Percentiles rank a stretch among this genome's conserved stretches.
These are phyloP conservation scores for Cordyceps farinosa DNA, from an alignment of 2,329 filamentous ascomycete species.

Conservation along the genomic window DNA sequence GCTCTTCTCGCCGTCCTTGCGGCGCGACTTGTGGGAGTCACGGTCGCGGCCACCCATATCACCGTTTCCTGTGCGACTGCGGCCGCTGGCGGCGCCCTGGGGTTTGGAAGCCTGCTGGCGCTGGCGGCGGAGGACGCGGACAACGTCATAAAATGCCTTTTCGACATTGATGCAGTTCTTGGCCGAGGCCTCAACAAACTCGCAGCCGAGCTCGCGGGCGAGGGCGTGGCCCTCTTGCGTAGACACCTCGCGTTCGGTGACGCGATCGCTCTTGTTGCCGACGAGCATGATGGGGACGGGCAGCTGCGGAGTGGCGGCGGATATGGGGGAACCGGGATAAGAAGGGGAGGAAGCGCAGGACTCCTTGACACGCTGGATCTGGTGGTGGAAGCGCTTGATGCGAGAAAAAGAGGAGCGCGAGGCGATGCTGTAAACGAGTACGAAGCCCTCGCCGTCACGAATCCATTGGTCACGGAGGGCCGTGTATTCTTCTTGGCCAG, in stretches of 20 bases:
- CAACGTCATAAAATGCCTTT: slow-evolving; percentile 97
- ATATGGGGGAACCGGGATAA: slow-evolving; percentile 70
- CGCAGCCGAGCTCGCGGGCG: slow-evolving; percentile 87
- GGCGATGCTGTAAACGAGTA: slow-evolving; percentile 97
- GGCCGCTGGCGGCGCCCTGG: slow-evolving; percentile 31
- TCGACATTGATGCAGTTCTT: slow-evolving; percentile 99
- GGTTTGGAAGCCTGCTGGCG: slow-evolving; percentile 55
- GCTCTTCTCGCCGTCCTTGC: slow-evolving; percentile 35
- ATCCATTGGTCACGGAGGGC: slow-evolving; percentile 98
- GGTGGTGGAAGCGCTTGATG: slow-evolving; percentile 93
- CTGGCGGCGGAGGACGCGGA: slow-evolving; percentile 82
- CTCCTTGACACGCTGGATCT: slow-evolving; percentile 96
- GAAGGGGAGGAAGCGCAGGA: slow-evolving; percentile 73
- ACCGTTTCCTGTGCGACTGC: slow-evolving; percentile 39
- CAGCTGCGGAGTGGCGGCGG: slow-evolving; percentile 55
- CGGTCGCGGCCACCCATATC: slow-evolving; percentile 33
- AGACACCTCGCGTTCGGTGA: slow-evolving; percentile 92
- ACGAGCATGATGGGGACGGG: slow-evolving; percentile 96
- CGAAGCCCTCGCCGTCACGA: slow-evolving; percentile 93
- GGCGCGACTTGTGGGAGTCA: slow-evolving; percentile 29
- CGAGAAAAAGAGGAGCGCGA: slow-evolving; percentile 92
- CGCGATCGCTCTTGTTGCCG: slow-evolving; percentile 96
- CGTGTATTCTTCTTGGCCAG: slow-evolving; percentile 97
- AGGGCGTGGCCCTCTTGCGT: slow-evolving; percentile 93
- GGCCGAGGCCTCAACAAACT: slow-evolving; percentile 94